A percentile compares a stretch with the other conserved stretches of the same genome.
Conservation (phyloP, 352 stramenopile species). For the Elongisporangium undulatum region DNA sequence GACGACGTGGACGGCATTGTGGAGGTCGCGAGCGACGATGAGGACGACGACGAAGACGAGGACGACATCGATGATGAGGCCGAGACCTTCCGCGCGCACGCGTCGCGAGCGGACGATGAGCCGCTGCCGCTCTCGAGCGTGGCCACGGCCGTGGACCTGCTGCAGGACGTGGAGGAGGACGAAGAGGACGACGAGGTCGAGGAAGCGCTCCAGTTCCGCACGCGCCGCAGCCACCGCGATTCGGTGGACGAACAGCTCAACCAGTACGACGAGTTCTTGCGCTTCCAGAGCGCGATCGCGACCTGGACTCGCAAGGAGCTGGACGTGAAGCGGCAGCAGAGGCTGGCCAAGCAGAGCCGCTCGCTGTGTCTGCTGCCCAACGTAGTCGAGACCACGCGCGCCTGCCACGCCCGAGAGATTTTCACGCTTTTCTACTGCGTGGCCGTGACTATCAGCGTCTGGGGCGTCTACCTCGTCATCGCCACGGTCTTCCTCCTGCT, state of each 20-base stretch:
- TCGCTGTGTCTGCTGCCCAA: slow-evolving; percentile 20
- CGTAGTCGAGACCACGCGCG: slow-evolving; percentile 18
- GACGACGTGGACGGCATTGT: background rate
- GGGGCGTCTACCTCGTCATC: slow-evolving; percentile 10
- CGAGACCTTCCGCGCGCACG: slow-evolving; percentile 9
- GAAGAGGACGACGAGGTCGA: slow-evolving; percentile 9
- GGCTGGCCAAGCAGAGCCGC: slow-evolving; percentile 21
- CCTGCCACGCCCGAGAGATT: slow-evolving; percentile 24
- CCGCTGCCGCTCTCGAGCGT: slow-evolving; percentile 7
- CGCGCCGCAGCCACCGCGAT: background rate
- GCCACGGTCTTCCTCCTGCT: background rate
- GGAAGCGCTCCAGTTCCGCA: slow-evolving; percentile 3
- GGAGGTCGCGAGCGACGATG: background rate
- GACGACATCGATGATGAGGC: slow-evolving; percentile 13
- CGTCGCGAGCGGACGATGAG: slow-evolving; percentile 4
- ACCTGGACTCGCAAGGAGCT: slow-evolving; percentile 26
- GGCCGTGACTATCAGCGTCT: slow-evolving; percentile 26
- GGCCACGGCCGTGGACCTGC: slow-evolving; percentile 11
- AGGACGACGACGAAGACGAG: slow-evolving; percentile 8
- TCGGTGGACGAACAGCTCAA: slow-evolving; percentile 20
- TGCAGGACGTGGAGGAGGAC: background rate
- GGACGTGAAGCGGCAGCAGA: slow-evolving; percentile 16
- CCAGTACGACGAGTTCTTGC: slow-evolving; percentile 29
- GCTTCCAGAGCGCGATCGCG: slow-evolving; percentile 23
- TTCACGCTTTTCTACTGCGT: slow-evolving; percentile 21